These are phyloP conservation scores for Huntiella abstrusa DNA, from an alignment of 2,329 filamentous ascomycete species.

Conservation along the genomic window DNA sequence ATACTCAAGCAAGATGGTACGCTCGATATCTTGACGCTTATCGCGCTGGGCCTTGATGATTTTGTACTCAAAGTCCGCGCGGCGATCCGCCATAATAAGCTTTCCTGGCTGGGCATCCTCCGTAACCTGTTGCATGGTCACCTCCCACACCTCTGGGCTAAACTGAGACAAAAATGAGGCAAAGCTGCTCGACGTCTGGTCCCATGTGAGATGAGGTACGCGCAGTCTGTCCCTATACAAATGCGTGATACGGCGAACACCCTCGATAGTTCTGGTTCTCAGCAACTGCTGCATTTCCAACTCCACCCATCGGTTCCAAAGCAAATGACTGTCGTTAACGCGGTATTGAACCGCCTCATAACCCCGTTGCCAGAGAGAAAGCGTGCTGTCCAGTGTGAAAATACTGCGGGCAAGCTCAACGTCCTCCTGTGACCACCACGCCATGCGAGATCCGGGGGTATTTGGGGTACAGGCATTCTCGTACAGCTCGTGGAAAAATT, in stretches of 20 bases:
- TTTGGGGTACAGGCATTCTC: slow-evolving; percentile 18
- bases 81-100: slow-evolving; percentile 35
- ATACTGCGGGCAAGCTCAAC: slow-evolving; percentile 48
- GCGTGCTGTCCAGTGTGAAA: slow-evolving; percentile 47
- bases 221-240: slow-evolving; percentile 52
- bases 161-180: slow-evolving; percentile 58
- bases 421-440: slow-evolving; percentile 44
- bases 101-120: slow-evolving; percentile 45
- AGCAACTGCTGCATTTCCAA: slow-evolving; percentile 51
- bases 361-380: slow-evolving; percentile 53
- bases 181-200: slow-evolving; percentile 55
- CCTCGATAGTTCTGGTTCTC: slow-evolving; percentile 32
- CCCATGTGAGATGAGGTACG: slow-evolving; percentile 57
- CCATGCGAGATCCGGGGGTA: slow-evolving; percentile 4
- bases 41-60: slow-evolving; percentile 38
- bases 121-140: slow-evolving; percentile 51
- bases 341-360: slow-evolving; percentile 55
- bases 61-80: slow-evolving; percentile 50
- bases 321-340: slow-evolving; percentile 54
- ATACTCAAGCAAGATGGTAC: slow-evolving; percentile 42
- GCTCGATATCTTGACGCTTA: slow-evolving; percentile 36
- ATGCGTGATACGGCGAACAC: slow-evolving; percentile 45
- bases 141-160: slow-evolving; percentile 52
- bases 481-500: slow-evolving; percentile 55
- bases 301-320: slow-evolving; percentile 65